These are phyloP conservation scores for Xylariaceae sp. DNA, from an alignment of 2,329 filamentous ascomycete genomes.

Conservation along the genomic window DNA sequence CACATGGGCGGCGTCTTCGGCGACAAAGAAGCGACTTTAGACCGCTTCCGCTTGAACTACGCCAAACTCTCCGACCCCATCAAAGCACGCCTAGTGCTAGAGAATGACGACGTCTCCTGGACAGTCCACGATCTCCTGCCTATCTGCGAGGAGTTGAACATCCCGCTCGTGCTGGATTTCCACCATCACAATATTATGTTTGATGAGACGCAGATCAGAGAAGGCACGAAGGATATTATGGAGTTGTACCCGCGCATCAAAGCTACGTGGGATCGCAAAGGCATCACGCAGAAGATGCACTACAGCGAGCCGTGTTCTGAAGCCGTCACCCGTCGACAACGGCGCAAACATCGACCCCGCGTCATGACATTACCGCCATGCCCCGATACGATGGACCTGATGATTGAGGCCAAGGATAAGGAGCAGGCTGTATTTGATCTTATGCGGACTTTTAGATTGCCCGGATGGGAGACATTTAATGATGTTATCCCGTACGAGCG, in stretches of 20 bases:
- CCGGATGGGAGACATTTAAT: conserved; percentile 71
- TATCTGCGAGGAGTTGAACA: conserved; percentile 88
- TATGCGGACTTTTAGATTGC: conserved; percentile 82
- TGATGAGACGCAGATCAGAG: conserved; percentile 65
- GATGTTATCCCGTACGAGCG: conserved; percentile 75
- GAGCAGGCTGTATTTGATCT: conserved; percentile 94
- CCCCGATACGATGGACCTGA: conserved; percentile 80
- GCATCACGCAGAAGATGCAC: conserved; percentile 93
- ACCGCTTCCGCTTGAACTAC: conserved; percentile 76
- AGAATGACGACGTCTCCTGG: conserved; percentile 94
- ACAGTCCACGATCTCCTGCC: conserved; percentile 88
- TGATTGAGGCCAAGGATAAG: conserved; percentile 99
- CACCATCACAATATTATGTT: conserved; percentile 97
- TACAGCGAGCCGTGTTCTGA: conserved; percentile 77
- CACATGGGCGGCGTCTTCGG: conserved; percentile 92
- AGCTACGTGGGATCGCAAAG: conserved; percentile 78
- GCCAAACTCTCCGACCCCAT: conserved; percentile 60
- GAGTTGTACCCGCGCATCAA: conserved; percentile 70
- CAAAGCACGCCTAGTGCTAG: conserved; percentile 78
- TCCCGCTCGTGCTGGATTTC: conserved; percentile 86
- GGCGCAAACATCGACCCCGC: conserved; percentile 80
- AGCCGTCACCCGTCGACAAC: conserved; percentile 73
- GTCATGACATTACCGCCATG: conserved; percentile 81
- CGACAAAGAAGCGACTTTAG: conserved; percentile 74
- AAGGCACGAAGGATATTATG: conserved; percentile 81